Evolutionary conservation across 164 flowering plant genomes (phyloP), one percentile per base, ranked within the genome.

Genomic region (Magnolia changhungtana): DNA sequence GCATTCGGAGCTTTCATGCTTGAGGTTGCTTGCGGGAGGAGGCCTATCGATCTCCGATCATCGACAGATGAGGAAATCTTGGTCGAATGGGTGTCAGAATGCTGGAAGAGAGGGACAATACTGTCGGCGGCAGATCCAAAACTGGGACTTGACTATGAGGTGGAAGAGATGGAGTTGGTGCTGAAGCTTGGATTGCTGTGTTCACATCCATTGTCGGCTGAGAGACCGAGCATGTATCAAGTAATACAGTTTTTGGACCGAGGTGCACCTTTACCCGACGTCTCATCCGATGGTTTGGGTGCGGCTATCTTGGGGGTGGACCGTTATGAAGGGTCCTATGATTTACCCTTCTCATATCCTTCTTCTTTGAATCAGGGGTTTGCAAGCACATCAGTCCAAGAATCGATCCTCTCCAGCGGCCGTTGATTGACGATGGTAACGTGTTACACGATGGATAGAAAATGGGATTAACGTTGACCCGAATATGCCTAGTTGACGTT

Each of bases 31-130:
- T 61, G 64, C 8, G 64, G 64, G 64, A 61, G 20, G 64, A 61
- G 64, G 21, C 79, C 19, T 71, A 72, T 8, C 66, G 76, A 20
- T 10, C 24, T 21, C 24, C 21, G 68, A 11, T 21, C 21, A 11
- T 65, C 37, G 11, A 2, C 24, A 27, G 92, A 87, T n/a, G 89
- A 86, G 79, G 3, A 84, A 67, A 84, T 88, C 16, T 19, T 75
- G 72, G 64, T 75, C 45, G 72, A 74, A n/a, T 77, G 79, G 79
- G 75, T 77, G 71, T 21, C 23, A 9, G 20, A 50, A 61, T 63
- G 68, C 9, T 74, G 51, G 51, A 61, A 49, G 63, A 50, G 18
- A 27, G 83, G 85, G 16, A 52, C 31, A 1, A 66, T 78, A n/a
- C 31, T 76, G 11, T 67, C 45, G 9, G 63, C 77, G 1, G 64